These are phyloP conservation scores for Cokeromyces recurvatus DNA, from an alignment of 371 early-diverging fungal genomes.

Conservation along the genomic window DNA sequence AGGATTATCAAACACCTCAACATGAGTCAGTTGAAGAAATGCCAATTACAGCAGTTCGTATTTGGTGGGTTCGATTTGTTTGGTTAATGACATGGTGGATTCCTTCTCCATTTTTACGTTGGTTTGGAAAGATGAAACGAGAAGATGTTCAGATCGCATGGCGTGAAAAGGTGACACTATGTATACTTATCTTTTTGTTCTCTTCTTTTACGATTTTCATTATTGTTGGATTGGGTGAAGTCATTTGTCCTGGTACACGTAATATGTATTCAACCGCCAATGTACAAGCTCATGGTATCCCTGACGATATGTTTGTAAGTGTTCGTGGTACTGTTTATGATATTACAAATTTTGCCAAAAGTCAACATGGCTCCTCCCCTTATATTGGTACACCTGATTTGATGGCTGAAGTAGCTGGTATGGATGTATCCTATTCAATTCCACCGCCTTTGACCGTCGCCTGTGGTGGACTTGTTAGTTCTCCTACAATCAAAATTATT, in stretches of 20 bases:
- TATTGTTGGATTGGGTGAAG: slow-evolving; percentile 82
- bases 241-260: slow-evolving; percentile 81
- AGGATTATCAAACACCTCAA: slow-evolving; percentile 39
- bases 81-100: slow-evolving; percentile 92
- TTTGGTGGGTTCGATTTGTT: slow-evolving; percentile 83
- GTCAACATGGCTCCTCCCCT: slow-evolving; percentile 42
- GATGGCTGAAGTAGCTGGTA: slow-evolving; percentile 64
- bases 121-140: slow-evolving; percentile 74
- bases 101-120: slow-evolving; percentile 60
- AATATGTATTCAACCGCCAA: slow-evolving; percentile 58
- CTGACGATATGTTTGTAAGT: slow-evolving; percentile 53
- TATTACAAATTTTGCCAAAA: slow-evolving; percentile 56
- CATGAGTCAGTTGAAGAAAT: slow-evolving; percentile 57
- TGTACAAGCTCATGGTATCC: slow-evolving; percentile 38
- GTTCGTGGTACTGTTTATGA: slow-evolving; percentile 72
- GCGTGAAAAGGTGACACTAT: slow-evolving; percentile 95
- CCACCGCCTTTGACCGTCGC: slow-evolving; percentile 69
- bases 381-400: slow-evolving; percentile 42
- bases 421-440: slow-evolving; percentile 62
- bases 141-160: slow-evolving; percentile 91
- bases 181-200: slow-evolving; percentile 80
- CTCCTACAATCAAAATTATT: slow-evolving; percentile 23
- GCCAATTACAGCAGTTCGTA: slow-evolving; percentile 55
- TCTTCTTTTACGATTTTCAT: slow-evolving; percentile 81
- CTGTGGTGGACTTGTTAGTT: slow-evolving; percentile 50